These are phyloP conservation scores for Termitomyces heimii DNA, from an alignment of 768 basidiomycete genomes.

Conservation along the genomic window DNA sequence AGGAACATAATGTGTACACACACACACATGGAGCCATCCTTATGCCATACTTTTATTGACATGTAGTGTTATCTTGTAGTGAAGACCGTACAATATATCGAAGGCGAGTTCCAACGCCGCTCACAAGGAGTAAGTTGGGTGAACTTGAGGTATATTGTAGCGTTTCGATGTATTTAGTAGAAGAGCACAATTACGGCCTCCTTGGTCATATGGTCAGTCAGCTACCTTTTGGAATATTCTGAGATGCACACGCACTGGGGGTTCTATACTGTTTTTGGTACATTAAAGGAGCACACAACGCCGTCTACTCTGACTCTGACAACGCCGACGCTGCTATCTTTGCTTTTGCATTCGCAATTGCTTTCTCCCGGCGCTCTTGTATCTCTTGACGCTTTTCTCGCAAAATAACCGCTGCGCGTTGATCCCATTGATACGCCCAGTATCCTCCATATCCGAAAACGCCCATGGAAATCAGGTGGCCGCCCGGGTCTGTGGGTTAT, in stretches of 20 bases:
- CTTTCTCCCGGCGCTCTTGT: slow-evolving; percentile 39
- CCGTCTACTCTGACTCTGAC: slow-evolving; percentile 13
- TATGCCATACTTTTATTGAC: not conserved
- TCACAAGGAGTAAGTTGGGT: not conserved
- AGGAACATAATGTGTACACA: not conserved
- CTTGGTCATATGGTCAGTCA: slow-evolving; percentile 1
- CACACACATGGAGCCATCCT: not conserved
- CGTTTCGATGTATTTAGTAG: slow-evolving; percentile 3
- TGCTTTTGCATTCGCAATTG: slow-evolving; percentile 21
- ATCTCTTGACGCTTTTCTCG: slow-evolving; percentile 60
- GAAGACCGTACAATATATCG: not conserved
- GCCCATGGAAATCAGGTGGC: slow-evolving; percentile 63
- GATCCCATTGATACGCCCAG: slow-evolving; percentile 65
- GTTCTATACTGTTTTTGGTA: slow-evolving; percentile 9
- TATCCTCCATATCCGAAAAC: slow-evolving; percentile 73
- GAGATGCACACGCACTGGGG: slow-evolving; percentile 5
- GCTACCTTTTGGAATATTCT: not conserved
- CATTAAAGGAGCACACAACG: not conserved
- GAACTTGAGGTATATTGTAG: not conserved
- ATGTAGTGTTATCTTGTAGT: no score
- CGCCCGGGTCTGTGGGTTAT: slow-evolving; percentile 53
- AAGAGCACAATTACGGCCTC: slow-evolving; percentile 2
- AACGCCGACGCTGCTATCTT: not conserved
- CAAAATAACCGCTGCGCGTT: slow-evolving; percentile 53
- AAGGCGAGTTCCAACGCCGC: not conserved